Conservation (phyloP, 805 yeast genomes). For the Ogataea populi-albae region DNA sequence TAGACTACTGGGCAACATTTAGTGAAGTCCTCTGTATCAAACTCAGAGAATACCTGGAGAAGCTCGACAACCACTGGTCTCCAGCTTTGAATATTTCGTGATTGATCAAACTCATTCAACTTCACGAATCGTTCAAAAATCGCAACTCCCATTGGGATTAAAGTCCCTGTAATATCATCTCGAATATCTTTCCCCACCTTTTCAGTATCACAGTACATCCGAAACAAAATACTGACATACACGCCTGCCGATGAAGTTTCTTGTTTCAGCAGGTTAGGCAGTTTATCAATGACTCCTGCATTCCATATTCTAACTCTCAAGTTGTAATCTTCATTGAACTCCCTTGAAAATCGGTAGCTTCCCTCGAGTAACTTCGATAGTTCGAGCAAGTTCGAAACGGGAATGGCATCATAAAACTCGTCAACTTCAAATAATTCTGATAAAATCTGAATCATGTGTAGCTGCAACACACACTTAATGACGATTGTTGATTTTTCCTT, state of each 20-base stretch:
- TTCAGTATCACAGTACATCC: slow-evolving; percentile 66
- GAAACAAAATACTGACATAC: slow-evolving; percentile 74
- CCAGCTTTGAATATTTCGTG: slow-evolving; percentile 80
- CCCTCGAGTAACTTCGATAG: slow-evolving; percentile 58
- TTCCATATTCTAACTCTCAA: slow-evolving; percentile 86
- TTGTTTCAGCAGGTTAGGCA: slow-evolving; percentile 89
- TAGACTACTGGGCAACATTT: slow-evolving; percentile 59
- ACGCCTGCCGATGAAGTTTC: slow-evolving; percentile 90
- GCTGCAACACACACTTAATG: slow-evolving; percentile 86
- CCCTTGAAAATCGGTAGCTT: slow-evolving; percentile 80
- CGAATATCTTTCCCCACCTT: slow-evolving; percentile 48
- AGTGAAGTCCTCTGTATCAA: slow-evolving; percentile 70
- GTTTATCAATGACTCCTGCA: slow-evolving; percentile 85
- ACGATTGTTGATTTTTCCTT: slow-evolving; percentile 73
- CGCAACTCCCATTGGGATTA: slow-evolving; percentile 66
- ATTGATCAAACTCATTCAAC: slow-evolving; percentile 75
- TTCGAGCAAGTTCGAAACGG: slow-evolving; percentile 58
- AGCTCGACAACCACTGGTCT: slow-evolving; percentile 90
- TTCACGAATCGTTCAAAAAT: slow-evolving; percentile 68
- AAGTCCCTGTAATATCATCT: slow-evolving; percentile 47
- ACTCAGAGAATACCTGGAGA: slow-evolving; percentile 72
- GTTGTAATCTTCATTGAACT: slow-evolving; percentile 85
- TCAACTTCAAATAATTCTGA: slow-evolving; percentile 76
- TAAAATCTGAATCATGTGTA: slow-evolving; percentile 81
- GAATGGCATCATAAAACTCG: slow-evolving; percentile 63